A percentile compares a stretch with the other conserved stretches of the same genome.
Conservation (phyloP, 1,284 basidiomycete species). For the Amanita bisporigera region DNA sequence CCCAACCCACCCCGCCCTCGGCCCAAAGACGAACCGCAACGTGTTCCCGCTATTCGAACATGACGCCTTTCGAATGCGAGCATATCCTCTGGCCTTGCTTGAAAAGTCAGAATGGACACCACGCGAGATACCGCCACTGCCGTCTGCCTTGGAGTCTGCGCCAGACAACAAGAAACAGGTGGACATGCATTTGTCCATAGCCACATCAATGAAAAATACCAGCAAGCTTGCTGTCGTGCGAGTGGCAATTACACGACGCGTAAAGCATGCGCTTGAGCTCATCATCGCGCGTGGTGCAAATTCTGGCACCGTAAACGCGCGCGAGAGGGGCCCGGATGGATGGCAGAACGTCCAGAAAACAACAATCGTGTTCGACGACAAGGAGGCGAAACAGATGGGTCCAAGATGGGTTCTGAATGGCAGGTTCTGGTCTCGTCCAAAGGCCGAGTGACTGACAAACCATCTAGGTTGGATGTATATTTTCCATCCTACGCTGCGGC, state of each 20-base stretch:
- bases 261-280: slow-evolving; percentile 49
- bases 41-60: slow-evolving; percentile 27
- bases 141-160: background rate
- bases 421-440: slow-evolving; percentile 22
- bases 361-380: slow-evolving; percentile 22
- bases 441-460: background rate
- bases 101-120: background rate
- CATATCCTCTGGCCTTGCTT: slow-evolving; percentile 42
- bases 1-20: slow-evolving; percentile 39
- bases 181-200: slow-evolving; percentile 6
- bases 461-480: slow-evolving; percentile 54
- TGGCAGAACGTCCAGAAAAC: slow-evolving; percentile 25
- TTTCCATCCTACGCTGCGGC: slow-evolving; percentile 43
- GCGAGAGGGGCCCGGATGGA: slow-evolving; percentile 19
- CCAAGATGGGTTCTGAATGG: slow-evolving; percentile 48
- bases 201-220: slow-evolving; percentile 29
- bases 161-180: slow-evolving; percentile 6
- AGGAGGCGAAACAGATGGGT: slow-evolving; percentile 24
- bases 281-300: slow-evolving; percentile 50
- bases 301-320: slow-evolving; percentile 29
- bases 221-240: slow-evolving; percentile 36
- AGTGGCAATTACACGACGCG: slow-evolving; percentile 34
- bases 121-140: background rate
- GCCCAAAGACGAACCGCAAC: slow-evolving; percentile 7
- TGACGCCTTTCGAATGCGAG: slow-evolving; percentile 30